These are phyloP conservation scores for Ogataea trehaloabstinens DNA, from an alignment of 805 yeast species.

Conservation along the genomic window DNA sequence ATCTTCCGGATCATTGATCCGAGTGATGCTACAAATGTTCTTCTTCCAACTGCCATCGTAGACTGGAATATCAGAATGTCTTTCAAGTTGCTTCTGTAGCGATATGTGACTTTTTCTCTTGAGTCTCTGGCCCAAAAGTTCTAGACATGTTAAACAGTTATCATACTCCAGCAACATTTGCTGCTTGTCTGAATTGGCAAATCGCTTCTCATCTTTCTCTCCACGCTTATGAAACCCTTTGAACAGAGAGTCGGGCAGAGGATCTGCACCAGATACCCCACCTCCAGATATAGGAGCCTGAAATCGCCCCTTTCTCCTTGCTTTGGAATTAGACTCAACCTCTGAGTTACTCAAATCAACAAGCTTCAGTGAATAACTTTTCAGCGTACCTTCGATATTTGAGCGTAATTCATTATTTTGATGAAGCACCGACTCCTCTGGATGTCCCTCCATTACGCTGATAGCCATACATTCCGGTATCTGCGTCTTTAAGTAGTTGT, in stretches of 20 bases:
- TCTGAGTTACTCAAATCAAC: slow-evolving; percentile 15
- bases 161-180: slow-evolving; percentile 58
- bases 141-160: slow-evolving; percentile 44
- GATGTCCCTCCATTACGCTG: slow-evolving; percentile 16
- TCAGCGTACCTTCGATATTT: slow-evolving; percentile 9
- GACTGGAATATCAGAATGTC: slow-evolving; percentile 42
- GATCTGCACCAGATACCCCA: slow-evolving; percentile 31
- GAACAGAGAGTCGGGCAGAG: slow-evolving; percentile 46
- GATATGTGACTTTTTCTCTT: slow-evolving; percentile 12
- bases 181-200: slow-evolving; percentile 53
- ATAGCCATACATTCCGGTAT: slow-evolving; percentile 27
- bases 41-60: slow-evolving; percentile 15
- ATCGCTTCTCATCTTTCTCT: slow-evolving; percentile 63
- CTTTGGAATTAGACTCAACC: neutral
- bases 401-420: slow-evolving; percentile 17
- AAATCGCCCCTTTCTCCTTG: neutral
- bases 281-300: neutral
- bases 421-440: slow-evolving; percentile 11
- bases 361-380: slow-evolving; percentile 16
- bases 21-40: slow-evolving; percentile 26
- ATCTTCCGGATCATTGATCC: slow-evolving; percentile 47
- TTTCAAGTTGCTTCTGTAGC: slow-evolving; percentile 6
- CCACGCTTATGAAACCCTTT: slow-evolving; percentile 52
- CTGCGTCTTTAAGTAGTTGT: slow-evolving; percentile 21
- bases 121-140: slow-evolving; percentile 28